Base-by-base conservation (phyloP, 306 rosid genomes). In the Sicyos edulis region DNA sequence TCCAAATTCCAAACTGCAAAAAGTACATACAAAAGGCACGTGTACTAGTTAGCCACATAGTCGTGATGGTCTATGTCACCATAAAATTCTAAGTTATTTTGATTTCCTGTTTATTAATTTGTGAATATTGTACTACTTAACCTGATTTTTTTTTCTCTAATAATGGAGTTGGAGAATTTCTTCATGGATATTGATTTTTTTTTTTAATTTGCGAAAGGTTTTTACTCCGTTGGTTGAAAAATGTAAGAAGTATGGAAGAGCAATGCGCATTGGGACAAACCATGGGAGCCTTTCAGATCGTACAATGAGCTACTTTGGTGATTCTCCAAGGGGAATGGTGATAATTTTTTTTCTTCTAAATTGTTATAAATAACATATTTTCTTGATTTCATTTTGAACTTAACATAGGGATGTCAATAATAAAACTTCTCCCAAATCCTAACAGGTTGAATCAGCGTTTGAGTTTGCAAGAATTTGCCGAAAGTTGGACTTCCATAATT, bases 231-330 rank as follows among this genome's bases (percentile, higher is more conserved):
- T 93, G 84, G 99, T 93, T 74, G 99, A 91, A 77, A 93, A 91
- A 76, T 93, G 99, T 83, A 93, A 93, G 85, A 91, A 93, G 81
- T 89, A 93, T 69, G 96, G 99, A 75, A 91, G 97, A 83, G 99
- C 99, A 72, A 88, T 93, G 95, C 99, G 99, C 51, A 93, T 93
- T 80, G 99, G 99, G 29, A 93, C 99, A 66, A 93, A 93, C 82
- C 99, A 93, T 11, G 99, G 99, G 67, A 93, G 99, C 80, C 99
- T 93, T 82, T 93, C 99, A 24, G 99, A 93, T 82, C 99, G 99
- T 78, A 93, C 91, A 77, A 93, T 93, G 99, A 93, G 99, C 89
- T 93, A 93, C 80, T 91, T 88, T 76, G 99, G 99, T 20, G 99
- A 93, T 82, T 93, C 99, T 75, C 99, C 99, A 3, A 85, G 97